Base-by-base conservation (phyloP, 495 filamentous ascomycete genomes). In the Hypoxylon cercidicola region DNA sequence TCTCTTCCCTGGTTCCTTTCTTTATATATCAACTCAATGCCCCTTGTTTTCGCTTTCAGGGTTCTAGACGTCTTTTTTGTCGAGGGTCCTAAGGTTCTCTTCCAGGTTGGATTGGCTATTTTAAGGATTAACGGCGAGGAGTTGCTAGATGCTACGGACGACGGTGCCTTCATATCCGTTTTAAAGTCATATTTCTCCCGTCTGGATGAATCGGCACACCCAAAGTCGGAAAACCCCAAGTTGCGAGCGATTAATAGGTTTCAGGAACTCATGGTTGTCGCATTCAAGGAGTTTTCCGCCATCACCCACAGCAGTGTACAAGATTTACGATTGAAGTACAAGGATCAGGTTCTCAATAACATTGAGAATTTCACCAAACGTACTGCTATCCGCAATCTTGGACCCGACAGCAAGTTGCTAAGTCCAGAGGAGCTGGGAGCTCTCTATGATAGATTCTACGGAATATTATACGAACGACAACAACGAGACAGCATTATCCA, bases 11-110 rank as follows among this genome's bases (percentile, higher is more conserved):
- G 95, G 95, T 99, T 99, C 70, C 84, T 99, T 19, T 97, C 93
- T 6, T 83, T 99, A 4, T 99, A 98, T 73, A 97, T 99, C 80
- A 99, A 99, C 80, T 97, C 93, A 0, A 98, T 99, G 94, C 95
- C 95, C 5, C 80, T 99, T 0, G 92, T 97, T 3, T 99, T 99
- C 74, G 95, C 95, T 25, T 97, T 97, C 76, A 85, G 95, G 34
- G 95, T 99, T 18, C 74, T 99, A 45, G 95, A 99, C 72, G 93
- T 99, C 48, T 99, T 99, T 79, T 99, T 99, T 77, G 84, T 99
- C 43, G 95, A 99, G 77, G 95, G 95, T 0, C 93, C 95, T 3
- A 98, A 97, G 75, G 95, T 99, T 1, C 81, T 99, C 3, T 99
- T 99, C 77, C 95, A 99, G 70, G 89, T 99, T 52, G 95, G 95